Evolutionary conservation across 768 basidiomycete species (phyloP).

Genomic region (Amanita fuliginea): DNA sequence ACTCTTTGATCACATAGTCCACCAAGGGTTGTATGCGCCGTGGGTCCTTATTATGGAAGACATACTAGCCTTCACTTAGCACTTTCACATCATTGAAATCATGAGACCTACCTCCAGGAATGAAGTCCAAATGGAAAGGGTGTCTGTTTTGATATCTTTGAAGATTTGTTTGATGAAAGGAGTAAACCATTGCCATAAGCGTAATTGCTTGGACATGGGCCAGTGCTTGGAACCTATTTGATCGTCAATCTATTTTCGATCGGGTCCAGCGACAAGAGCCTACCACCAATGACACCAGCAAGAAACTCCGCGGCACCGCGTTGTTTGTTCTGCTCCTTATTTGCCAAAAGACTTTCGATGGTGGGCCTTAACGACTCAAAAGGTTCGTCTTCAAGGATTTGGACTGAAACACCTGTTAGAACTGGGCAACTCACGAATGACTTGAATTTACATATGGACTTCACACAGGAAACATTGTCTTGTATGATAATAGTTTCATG

Average conservation of each 20-base stretch:
- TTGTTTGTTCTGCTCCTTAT: constrained; percentile 80
- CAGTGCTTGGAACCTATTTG: constrained; percentile 74
- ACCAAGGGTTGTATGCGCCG: constrained; percentile 73
- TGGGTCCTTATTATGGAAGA: constrained; percentile 74
- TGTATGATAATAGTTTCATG: constrained; percentile 50
- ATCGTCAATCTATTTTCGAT: constrained; percentile 9
- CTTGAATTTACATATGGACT: constrained; percentile 54
- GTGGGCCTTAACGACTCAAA: constrained; percentile 51
- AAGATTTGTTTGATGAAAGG: constrained; percentile 59
- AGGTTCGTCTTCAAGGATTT: constrained; percentile 68
- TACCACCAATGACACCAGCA: constrained; percentile 60
- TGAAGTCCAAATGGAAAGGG: constrained; percentile 66
- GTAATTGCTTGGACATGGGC: constrained; percentile 56
- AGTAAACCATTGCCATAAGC: constrained; percentile 73
- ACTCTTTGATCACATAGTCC: constrained; percentile 57
- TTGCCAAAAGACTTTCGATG: constrained; percentile 49
- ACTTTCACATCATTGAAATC: neutral
- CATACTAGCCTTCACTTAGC: constrained; percentile 35
- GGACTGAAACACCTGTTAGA: constrained; percentile 32
- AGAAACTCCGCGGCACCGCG: constrained; percentile 79
- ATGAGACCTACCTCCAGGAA: constrained; percentile 50
- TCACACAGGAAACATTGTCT: constrained; percentile 63
- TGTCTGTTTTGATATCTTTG: constrained; percentile 73
- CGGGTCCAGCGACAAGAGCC: neutral
- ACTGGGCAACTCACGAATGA: neutral